These are phyloP conservation scores for Xylaria acuta DNA, from an alignment of 495 filamentous ascomycete species.

Conservation along the genomic window DNA sequence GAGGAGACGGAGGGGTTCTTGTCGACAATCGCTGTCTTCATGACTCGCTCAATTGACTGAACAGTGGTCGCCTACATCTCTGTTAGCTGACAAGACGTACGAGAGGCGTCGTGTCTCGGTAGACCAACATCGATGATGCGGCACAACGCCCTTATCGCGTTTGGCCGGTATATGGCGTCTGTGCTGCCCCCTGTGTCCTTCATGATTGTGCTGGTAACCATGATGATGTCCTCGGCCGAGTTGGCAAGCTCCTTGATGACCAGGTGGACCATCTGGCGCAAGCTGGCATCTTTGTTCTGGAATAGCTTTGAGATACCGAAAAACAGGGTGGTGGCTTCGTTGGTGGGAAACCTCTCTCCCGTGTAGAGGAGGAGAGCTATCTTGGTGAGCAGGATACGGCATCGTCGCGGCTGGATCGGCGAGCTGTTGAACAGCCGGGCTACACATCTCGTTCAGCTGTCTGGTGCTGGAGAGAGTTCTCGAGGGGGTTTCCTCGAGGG, in stretches of 20 bases:
- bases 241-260: slow-evolving; percentile 95
- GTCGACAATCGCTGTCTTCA: slow-evolving; percentile 99
- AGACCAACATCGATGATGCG: slow-evolving; percentile 91
- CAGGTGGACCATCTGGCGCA: slow-evolving; percentile 99
- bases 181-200: slow-evolving; percentile 97
- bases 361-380: slow-evolving; percentile 96
- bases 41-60: slow-evolving; percentile 95
- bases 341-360: slow-evolving; percentile 93
- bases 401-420: slow-evolving; percentile 92
- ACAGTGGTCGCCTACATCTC: slow-evolving; percentile 84
- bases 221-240: slow-evolving; percentile 99
- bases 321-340: slow-evolving; percentile 97
- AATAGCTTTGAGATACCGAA: slow-evolving; percentile 99
- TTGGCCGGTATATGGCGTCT: slow-evolving; percentile 93
- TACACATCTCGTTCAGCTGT: slow-evolving; percentile 49
- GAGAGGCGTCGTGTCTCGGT: slow-evolving; percentile 9
- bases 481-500: not conserved
- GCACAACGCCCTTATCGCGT: slow-evolving; percentile 95
- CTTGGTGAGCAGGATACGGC: slow-evolving; percentile 94
- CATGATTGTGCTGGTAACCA: slow-evolving; percentile 99
- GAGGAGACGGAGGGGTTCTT: slow-evolving; percentile 98
- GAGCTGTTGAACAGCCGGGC: slow-evolving; percentile 97
- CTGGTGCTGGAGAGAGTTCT: slow-evolving; percentile 11
- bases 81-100: slow-evolving; percentile 29
- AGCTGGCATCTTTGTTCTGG: slow-evolving; percentile 97